Evolutionary conservation across 163 green algal species (phyloP).

Genomic region (Scenedesmus sp.): DNA sequence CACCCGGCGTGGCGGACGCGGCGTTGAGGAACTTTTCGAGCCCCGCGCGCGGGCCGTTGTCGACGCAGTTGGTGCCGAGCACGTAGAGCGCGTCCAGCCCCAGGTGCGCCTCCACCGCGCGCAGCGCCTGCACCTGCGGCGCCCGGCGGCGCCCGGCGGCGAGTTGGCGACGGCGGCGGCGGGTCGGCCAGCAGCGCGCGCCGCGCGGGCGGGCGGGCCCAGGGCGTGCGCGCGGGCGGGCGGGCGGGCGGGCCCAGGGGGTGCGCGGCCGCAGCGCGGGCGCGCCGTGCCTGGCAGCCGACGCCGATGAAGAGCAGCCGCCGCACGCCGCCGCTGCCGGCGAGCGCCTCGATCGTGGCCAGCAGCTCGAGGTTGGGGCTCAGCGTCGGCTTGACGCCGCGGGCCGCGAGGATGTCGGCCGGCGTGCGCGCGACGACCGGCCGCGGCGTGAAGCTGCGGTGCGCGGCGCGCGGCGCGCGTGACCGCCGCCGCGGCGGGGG

Average conservation of each 20-base stretch:
- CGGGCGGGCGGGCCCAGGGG: too few relatives aligned
- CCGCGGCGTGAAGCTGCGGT: constrained; percentile 78
- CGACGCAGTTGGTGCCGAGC: constrained; percentile 92
- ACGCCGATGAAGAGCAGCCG: constrained; percentile 97
- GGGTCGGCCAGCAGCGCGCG: too few relatives aligned
- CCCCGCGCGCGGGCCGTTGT: constrained; percentile 88
- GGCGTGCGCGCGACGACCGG: constrained; percentile 85
- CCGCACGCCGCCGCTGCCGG: constrained; percentile 81
- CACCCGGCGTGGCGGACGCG: constrained; percentile 53
- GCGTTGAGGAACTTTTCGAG: constrained; percentile 96
- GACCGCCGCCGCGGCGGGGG: too few relatives aligned
- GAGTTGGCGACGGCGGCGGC: too few relatives aligned
- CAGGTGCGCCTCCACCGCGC: constrained; percentile 89
- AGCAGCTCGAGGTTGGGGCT: constrained; percentile 83
- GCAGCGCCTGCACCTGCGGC: constrained; percentile 88
- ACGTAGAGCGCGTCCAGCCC: constrained; percentile 96
- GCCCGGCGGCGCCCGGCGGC: too few relatives aligned
- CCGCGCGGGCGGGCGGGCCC: too few relatives aligned
- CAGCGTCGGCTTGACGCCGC: constrained; percentile 81
- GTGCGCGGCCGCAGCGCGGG: not conserved
- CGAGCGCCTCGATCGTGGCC: constrained; percentile 89
- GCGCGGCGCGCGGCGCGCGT: too few relatives aligned
- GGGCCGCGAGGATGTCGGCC: constrained; percentile 89
- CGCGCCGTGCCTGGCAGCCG: constrained; percentile 87
- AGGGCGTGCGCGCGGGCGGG: too few relatives aligned